phyloP scores from a whole-genome alignment of 805 yeast genomes.

The Metschnikowia anglica region DNA sequence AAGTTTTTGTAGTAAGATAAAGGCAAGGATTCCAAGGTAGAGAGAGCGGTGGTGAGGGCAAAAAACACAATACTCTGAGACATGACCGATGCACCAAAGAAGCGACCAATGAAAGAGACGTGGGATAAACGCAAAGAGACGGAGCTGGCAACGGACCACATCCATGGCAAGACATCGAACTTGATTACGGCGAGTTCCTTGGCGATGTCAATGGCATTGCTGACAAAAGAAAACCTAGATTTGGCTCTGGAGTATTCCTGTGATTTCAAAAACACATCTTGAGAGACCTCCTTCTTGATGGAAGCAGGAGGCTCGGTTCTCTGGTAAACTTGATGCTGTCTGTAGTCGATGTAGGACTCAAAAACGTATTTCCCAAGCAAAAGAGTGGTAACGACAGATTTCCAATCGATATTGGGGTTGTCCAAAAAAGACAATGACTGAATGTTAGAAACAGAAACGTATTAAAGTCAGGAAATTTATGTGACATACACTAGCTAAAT shows the following conservation, averaged over 20 bases:
- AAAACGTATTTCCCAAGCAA: constrained; percentile 73
- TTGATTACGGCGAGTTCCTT: constrained; percentile 60
- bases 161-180: constrained; percentile 48
- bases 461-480: not conserved
- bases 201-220: constrained; percentile 49
- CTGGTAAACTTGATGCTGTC: constrained; percentile 72
- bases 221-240: constrained; percentile 61
- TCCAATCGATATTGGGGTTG: constrained; percentile 76
- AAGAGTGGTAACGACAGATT: constrained; percentile 67
- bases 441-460: constrained; percentile 22
- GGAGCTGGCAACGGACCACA: constrained; percentile 53
- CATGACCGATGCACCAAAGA: constrained; percentile 53
- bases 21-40: constrained; percentile 63
- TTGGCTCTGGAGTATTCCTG: constrained; percentile 80
- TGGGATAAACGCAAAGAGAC: constrained; percentile 55
- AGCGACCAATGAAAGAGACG: constrained; percentile 31
- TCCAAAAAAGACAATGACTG: constrained; percentile 57
- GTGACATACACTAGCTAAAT: constrained; percentile 20
- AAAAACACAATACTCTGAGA: constrained; percentile 69
- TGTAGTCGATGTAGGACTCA: constrained; percentile 67
- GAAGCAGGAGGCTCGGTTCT: constrained; percentile 60
- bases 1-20: constrained; percentile 73
- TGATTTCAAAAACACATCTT: constrained; percentile 72
- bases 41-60: constrained; percentile 50
- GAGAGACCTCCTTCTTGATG: constrained; percentile 65